Conservation (phyloP, 495 filamentous ascomycete species). For the Talaromyces borbonicus region DNA sequence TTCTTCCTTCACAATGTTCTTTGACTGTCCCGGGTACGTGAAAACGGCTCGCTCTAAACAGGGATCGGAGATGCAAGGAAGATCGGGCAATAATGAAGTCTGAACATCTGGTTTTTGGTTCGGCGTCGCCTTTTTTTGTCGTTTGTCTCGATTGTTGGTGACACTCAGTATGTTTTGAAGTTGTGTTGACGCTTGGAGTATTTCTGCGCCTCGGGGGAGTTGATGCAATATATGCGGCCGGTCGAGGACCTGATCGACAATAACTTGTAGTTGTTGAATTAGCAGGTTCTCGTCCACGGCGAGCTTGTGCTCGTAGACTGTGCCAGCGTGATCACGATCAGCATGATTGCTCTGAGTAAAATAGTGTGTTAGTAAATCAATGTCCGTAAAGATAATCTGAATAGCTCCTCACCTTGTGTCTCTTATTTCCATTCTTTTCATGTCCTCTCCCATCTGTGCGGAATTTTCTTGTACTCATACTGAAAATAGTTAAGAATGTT, state of each 20-base stretch:
- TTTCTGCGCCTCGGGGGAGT: constrained; percentile 11
- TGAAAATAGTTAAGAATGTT: too few relatives aligned
- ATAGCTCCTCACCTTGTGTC: constrained; percentile 10
- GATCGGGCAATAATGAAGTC: constrained; percentile 29
- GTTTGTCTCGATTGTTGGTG: constrained; percentile 3
- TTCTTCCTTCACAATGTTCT: constrained; percentile 20
- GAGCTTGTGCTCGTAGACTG: background rate
- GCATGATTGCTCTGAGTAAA: background rate
- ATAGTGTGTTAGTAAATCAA: background rate
- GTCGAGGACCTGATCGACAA: constrained; percentile 15
- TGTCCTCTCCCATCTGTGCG: constrained; percentile 3
- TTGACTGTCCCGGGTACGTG: constrained; percentile 48
- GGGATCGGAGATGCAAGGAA: constrained; percentile 50
- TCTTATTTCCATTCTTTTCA: too few relatives aligned
- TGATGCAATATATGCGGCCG: constrained; percentile 7
- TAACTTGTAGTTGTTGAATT: constrained; percentile 9
- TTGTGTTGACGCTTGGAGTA: constrained; percentile 15
- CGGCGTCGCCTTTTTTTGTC: background rate
- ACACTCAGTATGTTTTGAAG: constrained; percentile 15
- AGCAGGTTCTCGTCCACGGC: background rate
- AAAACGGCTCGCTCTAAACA: constrained; percentile 53
- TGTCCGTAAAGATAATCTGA: constrained; percentile 6
- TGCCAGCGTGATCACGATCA: background rate
- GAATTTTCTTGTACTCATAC: constrained; percentile 17
- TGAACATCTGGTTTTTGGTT: background rate